Base-by-base conservation (phyloP, 2,329 filamentous ascomycete species). In the Sarocladiaceae sp. region DNA sequence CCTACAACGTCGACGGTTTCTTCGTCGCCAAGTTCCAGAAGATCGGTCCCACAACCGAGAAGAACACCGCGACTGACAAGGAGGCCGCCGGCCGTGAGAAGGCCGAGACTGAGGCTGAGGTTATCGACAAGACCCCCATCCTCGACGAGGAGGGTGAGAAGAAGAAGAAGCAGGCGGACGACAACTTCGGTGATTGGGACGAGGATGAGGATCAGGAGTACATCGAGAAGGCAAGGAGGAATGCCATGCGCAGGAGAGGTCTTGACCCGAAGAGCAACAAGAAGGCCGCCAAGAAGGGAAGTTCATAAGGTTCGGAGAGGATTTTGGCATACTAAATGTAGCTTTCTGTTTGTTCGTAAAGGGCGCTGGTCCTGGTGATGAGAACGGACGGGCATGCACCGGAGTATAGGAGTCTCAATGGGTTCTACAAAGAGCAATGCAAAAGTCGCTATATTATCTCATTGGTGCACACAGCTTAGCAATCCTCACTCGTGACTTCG, bases 21-120 rank as follows among this genome's bases (percentile, higher is more conserved):
- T 99, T 91, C 67, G 94, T 99, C 56, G 90, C 91, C 64, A 99
- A 99, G 71, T 88, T 99, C 73, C 92, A 96, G 72, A 99, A 99
- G 79, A 83, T 83, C 15, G 93, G 84, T 0, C 87, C 90, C 3
- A 89, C 88, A 36, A 86, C 88, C 1, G 72, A 77, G 53, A 82
- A 80, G 55, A 57, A 57, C 42, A 47, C 55, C 13, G 63, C 57
- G 10, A 22, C 5, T 20, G 47, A 50, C 31, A 28, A 50, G 29
- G 61, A 61, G 13, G 54, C 51, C 50, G 58, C 59, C 28, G 63
- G 72, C 23, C 56, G 56, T 44, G 73, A 75, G 51, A 63, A 61
- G 52, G 53, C 58, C 22, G 50, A 50, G 17, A 55, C 55, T 49
- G 59, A 60, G 31, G 65, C 71, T 33, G 75, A 78, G 42, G 67